phyloP scores from a whole-genome alignment of 768 basidiomycete species.

The Tricholomella constricta region DNA sequence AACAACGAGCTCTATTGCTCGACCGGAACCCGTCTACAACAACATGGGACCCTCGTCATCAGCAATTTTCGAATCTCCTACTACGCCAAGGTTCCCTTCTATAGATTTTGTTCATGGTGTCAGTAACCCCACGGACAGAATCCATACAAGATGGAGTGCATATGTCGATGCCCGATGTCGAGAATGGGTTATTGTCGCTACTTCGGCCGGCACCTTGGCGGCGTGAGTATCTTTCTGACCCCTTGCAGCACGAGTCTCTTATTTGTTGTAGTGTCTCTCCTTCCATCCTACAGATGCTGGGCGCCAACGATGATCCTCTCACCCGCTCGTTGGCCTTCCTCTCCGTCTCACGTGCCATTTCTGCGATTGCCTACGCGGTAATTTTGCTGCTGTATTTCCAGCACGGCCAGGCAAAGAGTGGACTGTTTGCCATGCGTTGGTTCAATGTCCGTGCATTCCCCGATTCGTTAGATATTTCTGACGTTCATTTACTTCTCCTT shows the following conservation, averaged over 20 bases:
- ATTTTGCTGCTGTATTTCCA: constrained; percentile 6
- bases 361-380: neutral
- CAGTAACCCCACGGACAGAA: neutral
- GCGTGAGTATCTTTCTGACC: neutral
- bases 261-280: neutral
- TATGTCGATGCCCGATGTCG: constrained; percentile 5
- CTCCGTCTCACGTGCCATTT: neutral
- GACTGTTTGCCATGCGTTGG: constrained; percentile 3
- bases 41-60: neutral
- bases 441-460: neutral
- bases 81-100: neutral
- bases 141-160: neutral
- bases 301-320: neutral
- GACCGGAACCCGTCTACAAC: neutral
- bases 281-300: constrained; percentile 3
- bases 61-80: neutral
- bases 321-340: constrained; percentile 5
- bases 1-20: neutral
- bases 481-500: neutral
- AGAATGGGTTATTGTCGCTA: constrained; percentile 9
- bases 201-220: constrained; percentile 1
- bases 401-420: neutral
- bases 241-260: neutral
- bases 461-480: neutral
- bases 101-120: too few relatives aligned